These are phyloP conservation scores for Sporisorium exsertum DNA, from an alignment of 1,284 basidiomycete genomes.

Conservation along the genomic window DNA sequence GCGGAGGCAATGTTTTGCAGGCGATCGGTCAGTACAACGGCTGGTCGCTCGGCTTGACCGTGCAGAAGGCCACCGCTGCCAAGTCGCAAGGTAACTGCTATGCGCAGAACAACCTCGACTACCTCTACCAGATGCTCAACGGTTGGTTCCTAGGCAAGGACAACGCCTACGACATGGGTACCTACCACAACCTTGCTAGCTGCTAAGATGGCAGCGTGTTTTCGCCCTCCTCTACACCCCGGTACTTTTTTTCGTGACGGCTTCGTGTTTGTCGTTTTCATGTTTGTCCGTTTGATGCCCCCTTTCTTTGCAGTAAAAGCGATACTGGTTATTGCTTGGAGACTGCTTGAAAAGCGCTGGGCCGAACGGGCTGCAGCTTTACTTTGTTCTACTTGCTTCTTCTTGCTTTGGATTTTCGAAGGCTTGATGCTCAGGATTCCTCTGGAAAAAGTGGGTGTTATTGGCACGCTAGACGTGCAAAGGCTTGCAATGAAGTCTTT, in stretches of 20 bases:
- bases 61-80: slow-evolving; percentile 43
- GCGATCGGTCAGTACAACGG: slow-evolving; percentile 61
- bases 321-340: background rate
- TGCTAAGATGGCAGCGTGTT: slow-evolving; percentile 22
- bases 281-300: background rate
- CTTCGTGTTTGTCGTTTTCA: background rate
- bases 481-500: background rate
- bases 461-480: background rate
- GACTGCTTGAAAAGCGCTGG: background rate
- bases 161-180: slow-evolving; percentile 38
- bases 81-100: slow-evolving; percentile 42
- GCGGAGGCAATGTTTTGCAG: slow-evolving; percentile 41
- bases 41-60: slow-evolving; percentile 49
- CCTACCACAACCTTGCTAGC: slow-evolving; percentile 40
- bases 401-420: background rate
- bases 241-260: background rate
- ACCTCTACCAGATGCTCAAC: slow-evolving; percentile 57
- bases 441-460: background rate
- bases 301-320: background rate
- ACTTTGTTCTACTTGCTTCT: background rate
- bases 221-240: too few relatives aligned
- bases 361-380: background rate
- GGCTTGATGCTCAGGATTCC: background rate
- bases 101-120: slow-evolving; percentile 63
- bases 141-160: slow-evolving; percentile 56